Evolutionary conservation across 228 moss, liverwort and hornwort genomes (phyloP).

Genomic region (Sphagnum fallax): DNA sequence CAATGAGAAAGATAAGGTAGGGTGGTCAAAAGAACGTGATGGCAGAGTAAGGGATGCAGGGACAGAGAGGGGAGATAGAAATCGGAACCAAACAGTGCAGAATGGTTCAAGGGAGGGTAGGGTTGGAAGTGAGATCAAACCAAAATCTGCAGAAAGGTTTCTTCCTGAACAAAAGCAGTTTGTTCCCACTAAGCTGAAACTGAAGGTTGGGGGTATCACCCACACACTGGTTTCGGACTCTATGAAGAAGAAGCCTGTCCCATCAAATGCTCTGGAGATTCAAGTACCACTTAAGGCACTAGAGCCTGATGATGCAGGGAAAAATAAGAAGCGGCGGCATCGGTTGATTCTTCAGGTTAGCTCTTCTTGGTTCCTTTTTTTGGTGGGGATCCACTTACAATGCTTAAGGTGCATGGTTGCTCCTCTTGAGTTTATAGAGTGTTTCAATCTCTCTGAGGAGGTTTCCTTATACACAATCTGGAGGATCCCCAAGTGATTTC

Average conservation of each 20-base stretch:
- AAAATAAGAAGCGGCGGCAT: constrained; percentile 73
- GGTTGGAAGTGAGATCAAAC: constrained; percentile 17
- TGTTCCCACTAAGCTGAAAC: constrained; percentile 62
- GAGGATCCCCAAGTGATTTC: background rate
- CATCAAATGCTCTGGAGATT: constrained; percentile 1
- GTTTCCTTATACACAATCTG: too few species aligned
- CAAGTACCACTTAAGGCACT: constrained; percentile 18
- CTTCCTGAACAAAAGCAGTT: constrained; percentile 23
- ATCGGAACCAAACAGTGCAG: constrained; percentile 20
- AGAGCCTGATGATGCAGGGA: constrained; percentile 35
- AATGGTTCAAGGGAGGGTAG: constrained; percentile 25
- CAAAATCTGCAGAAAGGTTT: constrained; percentile 28
- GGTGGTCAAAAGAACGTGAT: constrained; percentile 36
- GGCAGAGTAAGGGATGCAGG: constrained; percentile 22
- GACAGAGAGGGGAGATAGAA: constrained; percentile 34
- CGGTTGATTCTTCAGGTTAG: constrained; percentile 81
- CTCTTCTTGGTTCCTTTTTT: background rate
- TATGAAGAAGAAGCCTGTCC: constrained; percentile 27
- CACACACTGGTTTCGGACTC: constrained; percentile 54
- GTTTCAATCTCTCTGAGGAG: too few species aligned
- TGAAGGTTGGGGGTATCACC: constrained; percentile 68
- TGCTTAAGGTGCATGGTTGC: background rate
- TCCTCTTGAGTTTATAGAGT: background rate
- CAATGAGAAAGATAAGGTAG: constrained; percentile 21
- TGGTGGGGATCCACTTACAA: background rate